Conservation (phyloP, 2,329 filamentous ascomycete genomes). For the Huntiella moniliformis region DNA sequence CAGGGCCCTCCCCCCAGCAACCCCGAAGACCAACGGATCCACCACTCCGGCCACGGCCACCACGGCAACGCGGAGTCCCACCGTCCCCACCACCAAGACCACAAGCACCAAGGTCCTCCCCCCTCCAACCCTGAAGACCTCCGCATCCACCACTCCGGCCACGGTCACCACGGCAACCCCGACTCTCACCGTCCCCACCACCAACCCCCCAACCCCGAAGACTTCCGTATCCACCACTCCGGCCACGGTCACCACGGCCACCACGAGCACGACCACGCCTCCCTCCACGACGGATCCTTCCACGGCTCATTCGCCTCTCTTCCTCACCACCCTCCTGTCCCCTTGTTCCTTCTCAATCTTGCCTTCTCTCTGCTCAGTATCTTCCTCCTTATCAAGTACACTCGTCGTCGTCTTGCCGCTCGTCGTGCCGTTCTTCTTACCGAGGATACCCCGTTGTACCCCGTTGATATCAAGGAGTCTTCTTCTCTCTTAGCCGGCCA, state of each 20-base stretch:
- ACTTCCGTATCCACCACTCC: background rate
- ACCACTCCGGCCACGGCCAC: background rate
- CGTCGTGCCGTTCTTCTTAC: background rate
- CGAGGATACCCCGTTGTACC: background rate
- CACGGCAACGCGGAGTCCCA: background rate
- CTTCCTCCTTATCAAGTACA: constrained; percentile 1
- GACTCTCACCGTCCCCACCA: background rate
- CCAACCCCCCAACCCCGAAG: background rate
- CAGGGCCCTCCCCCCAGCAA: too few species aligned
- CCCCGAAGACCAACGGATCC: too few species aligned
- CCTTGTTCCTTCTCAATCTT: constrained; percentile 3
- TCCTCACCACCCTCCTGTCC: background rate
- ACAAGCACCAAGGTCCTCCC: constrained; percentile 6
- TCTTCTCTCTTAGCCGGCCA: constrained; percentile 2
- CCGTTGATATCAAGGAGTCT: background rate
- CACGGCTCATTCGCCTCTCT: constrained; percentile 3
- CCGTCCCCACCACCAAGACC: background rate
- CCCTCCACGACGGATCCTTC: background rate
- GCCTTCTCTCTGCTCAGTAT: constrained; percentile 7
- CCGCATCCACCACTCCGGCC: background rate
- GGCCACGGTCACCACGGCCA: background rate
- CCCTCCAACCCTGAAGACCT: background rate
- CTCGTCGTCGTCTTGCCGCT: background rate
- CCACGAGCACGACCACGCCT: background rate
- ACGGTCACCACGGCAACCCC: background rate